A percentile compares a stretch with the other conserved stretches of the same genome.
Conservation (phyloP, 2,329 filamentous ascomycete species). For the Fusarium albosuccineum region DNA sequence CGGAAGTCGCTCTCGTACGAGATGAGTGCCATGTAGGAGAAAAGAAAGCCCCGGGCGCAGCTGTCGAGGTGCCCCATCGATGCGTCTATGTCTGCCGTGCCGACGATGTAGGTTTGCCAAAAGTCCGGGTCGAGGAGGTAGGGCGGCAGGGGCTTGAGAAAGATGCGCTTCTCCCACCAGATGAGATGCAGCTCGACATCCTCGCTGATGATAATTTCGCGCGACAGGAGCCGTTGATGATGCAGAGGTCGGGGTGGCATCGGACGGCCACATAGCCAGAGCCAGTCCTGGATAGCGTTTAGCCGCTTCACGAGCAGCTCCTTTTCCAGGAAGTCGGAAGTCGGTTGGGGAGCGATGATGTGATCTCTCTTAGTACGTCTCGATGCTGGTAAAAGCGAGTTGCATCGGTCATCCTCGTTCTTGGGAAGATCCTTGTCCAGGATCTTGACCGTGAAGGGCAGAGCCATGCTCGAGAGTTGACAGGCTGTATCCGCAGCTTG, state of each 20-base stretch:
- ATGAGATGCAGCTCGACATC: constrained; percentile 55
- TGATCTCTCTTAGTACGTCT: constrained; percentile 31
- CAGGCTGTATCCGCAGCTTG: too few species aligned
- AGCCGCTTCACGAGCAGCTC: constrained; percentile 35
- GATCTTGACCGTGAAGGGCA: constrained; percentile 24
- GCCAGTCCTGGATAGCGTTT: constrained; percentile 32
- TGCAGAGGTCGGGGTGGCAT: constrained; percentile 56
- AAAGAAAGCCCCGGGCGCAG: constrained; percentile 55
- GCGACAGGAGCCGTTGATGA: constrained; percentile 50
- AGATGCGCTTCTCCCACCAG: constrained; percentile 55
- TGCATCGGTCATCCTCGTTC: background rate
- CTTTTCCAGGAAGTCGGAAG: constrained; percentile 32
- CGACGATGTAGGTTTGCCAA: constrained; percentile 50
- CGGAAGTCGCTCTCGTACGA: constrained; percentile 54
- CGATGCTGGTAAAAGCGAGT: constrained; percentile 24
- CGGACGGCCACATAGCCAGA: constrained; percentile 42
- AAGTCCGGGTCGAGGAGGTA: constrained; percentile 55
- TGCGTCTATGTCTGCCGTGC: constrained; percentile 25
- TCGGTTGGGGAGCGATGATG: constrained; percentile 26
- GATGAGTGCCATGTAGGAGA: constrained; percentile 54
- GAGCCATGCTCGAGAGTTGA: constrained; percentile 13
- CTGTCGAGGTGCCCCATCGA: constrained; percentile 25
- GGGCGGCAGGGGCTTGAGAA: constrained; percentile 56
- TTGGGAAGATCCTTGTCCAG: constrained; percentile 13
- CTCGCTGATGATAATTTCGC: constrained; percentile 54